Evolutionary conservation across 2,329 filamentous ascomycete species (phyloP).

Genomic region (Xylaria sp.): DNA sequence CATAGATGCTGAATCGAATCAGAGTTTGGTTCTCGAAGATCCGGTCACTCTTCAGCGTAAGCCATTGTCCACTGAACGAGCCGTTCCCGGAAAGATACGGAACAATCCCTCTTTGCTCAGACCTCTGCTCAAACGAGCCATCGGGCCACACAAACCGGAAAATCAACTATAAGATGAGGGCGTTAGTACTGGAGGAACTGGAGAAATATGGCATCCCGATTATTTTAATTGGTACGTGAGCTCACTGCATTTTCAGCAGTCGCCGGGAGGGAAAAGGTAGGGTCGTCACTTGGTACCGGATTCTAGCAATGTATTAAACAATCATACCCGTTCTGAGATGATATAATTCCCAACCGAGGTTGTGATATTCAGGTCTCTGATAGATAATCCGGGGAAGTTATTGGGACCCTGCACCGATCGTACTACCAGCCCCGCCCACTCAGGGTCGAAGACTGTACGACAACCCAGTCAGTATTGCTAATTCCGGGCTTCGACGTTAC

Average conservation of each 20-base stretch:
- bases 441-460: conserved; percentile 10
- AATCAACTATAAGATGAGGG: conserved; percentile 1
- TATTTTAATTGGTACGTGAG: too few species aligned
- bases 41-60: conserved; percentile 17
- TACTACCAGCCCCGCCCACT: conserved; percentile 9
- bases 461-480: not conserved
- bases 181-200: conserved; percentile 1
- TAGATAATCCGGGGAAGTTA: conserved; percentile 18
- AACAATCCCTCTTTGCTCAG: conserved; percentile 17
- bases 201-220: too few species aligned
- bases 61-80: conserved; percentile 22
- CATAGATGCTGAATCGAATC: conserved; percentile 14
- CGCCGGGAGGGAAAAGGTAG: too few species aligned
- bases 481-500: not conserved
- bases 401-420: conserved; percentile 6
- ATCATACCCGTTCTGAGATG: conserved; percentile 16
- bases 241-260: too few species aligned
- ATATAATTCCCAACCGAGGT: conserved; percentile 13
- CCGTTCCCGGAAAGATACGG: conserved; percentile 20
- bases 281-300: too few species aligned
- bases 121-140: conserved; percentile 27
- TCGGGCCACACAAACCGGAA: conserved; percentile 16
- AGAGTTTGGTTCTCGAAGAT: conserved; percentile 24
- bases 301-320: not conserved
- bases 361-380: not conserved